phyloP scores from a whole-genome alignment of 257 asterid species.

The Mitragyna speciosa region DNA sequence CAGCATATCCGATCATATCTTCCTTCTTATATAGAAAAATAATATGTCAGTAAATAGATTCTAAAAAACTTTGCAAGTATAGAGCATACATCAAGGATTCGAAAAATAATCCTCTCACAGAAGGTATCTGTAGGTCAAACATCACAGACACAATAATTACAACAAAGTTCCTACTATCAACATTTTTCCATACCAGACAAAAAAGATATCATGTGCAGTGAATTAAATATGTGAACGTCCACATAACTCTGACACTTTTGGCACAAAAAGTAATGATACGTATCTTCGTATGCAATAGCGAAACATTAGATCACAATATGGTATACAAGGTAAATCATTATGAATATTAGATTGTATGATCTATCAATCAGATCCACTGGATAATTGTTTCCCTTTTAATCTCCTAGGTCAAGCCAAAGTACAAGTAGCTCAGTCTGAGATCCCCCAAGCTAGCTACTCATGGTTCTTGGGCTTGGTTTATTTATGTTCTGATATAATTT shows the following conservation, averaged over 20 bases:
- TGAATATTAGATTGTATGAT: too few relatives aligned
- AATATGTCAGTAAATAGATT: too few relatives aligned
- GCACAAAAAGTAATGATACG: neutral
- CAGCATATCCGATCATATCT: too few relatives aligned
- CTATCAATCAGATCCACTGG: neutral
- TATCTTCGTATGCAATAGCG: too few relatives aligned
- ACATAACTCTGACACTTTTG: neutral
- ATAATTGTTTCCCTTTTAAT: neutral
- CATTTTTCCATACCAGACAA: neutral
- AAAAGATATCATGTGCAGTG: too few relatives aligned
- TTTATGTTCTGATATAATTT: neutral
- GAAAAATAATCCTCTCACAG: neutral
- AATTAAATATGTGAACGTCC: neutral
- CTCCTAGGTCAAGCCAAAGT: neutral
- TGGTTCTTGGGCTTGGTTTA: neutral
- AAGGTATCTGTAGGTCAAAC: neutral
- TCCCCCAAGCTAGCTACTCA: neutral
- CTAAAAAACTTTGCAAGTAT: too few relatives aligned
- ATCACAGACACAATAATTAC: neutral
- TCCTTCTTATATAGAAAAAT: too few relatives aligned
- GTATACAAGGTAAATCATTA: too few relatives aligned
- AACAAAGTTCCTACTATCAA: neutral
- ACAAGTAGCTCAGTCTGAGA: neutral
- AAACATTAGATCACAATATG: too few relatives aligned
- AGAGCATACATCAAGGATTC: too few relatives aligned